Base-by-base conservation (phyloP, 169 alveolate species). In the Plasmodium gaboni region DNA sequence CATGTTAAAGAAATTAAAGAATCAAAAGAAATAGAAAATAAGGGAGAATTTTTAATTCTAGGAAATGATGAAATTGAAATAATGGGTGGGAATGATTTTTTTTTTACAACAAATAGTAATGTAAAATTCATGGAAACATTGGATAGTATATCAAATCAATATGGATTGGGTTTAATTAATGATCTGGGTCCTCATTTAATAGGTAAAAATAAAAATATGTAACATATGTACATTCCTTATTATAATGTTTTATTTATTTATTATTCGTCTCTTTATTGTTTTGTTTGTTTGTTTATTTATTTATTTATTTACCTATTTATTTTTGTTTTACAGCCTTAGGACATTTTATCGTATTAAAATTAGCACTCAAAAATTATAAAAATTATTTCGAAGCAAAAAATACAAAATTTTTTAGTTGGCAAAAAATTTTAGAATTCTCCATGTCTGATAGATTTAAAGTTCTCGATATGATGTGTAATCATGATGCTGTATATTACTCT, bases 381-480 rank as follows among this genome's bases (percentile, higher is more conserved):
- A 15, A 76, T 12, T 76, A 44, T 76, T 76, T 76, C 48, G 63
- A 63, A 64, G 9, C n/a, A 15, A 67, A 68, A 61, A 26, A 46
- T 8, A 2, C 19, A 15, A 63, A 32, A 19, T 76, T 76, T 64
- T 63, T 76, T 63, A 76, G 65, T 28, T 76, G 88, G 88, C 88
- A 76, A 46, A 76, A 51, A 63, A 46, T 76, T 64, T 65, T 76
- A 28, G 38, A 57, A 2, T 46, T 63, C 15, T 63, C 51, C 24
- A 55, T 68, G 44, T 48, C 73, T 17, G 88, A 76, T 50, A 61
- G 88, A 42, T 76, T 76, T 65, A 76, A 28, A n/a, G 60, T 48
- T 46, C 63, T 76, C 9, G 88, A 76, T 22, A 12, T 57, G 42
- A 76, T 76, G 74, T 76, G 88, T 42, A 24, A 76, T 63, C 69